phyloP scores from a whole-genome alignment of 2,329 filamentous ascomycete genomes.

The Seiridium unicorne region DNA sequence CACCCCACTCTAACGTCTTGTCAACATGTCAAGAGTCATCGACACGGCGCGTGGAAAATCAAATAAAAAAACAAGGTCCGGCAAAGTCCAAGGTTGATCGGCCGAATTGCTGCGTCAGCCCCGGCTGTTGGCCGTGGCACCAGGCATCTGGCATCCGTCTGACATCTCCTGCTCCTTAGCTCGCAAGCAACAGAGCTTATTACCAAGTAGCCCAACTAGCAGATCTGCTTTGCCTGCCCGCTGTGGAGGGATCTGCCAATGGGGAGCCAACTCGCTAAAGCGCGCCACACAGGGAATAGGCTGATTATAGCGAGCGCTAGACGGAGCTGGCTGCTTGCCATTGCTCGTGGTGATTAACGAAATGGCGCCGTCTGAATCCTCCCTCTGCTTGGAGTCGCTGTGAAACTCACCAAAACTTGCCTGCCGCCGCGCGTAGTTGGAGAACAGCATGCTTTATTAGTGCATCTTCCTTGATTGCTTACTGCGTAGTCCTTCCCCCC shows the following conservation, averaged over 20 bases:
- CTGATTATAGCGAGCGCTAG: neutral
- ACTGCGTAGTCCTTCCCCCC: no score
- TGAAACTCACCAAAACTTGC: neutral
- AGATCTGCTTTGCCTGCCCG: neutral
- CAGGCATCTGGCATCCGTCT: no score
- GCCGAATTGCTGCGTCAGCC: slow-evolving; percentile 7
- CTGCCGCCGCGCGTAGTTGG: no score
- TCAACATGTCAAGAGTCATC: neutral
- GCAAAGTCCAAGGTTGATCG: slow-evolving; percentile 5
- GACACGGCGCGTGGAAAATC: neutral
- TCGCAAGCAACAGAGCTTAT: neutral
- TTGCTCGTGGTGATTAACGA: neutral
- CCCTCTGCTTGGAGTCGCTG: neutral
- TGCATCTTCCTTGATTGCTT: no score
- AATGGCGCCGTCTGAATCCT: neutral
- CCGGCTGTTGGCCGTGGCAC: neutral
- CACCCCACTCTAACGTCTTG: no score
- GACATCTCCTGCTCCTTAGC: neutral
- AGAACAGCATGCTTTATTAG: no score
- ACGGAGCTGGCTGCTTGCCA: neutral
- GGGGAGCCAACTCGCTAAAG: neutral
- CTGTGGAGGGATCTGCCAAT: neutral
- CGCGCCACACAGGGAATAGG: slow-evolving; percentile 2
- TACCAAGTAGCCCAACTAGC: neutral
- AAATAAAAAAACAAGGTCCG: neutral